Percentiles rank a stretch among this genome's conserved stretches.
Conservation (phyloP, 768 basidiomycete genomes). For the Boletales sp. region DNA sequence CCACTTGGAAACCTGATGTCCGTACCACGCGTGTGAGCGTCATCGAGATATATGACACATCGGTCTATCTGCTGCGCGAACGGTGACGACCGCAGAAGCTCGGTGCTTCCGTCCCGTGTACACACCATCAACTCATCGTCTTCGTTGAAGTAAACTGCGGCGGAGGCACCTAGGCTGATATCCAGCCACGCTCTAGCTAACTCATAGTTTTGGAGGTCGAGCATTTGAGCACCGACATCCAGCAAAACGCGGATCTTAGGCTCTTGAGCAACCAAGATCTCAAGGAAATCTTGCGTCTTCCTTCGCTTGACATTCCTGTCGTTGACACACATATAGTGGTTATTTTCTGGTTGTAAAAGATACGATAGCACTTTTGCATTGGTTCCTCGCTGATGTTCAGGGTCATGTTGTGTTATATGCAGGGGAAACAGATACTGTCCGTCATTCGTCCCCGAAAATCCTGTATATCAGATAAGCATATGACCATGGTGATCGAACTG, state of each 20-base stretch:
- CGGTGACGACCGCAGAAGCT: conserved; percentile 36
- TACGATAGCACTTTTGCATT: conserved; percentile 12
- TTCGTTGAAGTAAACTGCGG: conserved; percentile 23
- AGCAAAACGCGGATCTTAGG: conserved; percentile 41
- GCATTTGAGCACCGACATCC: conserved; percentile 53
- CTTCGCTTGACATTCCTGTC: neutral
- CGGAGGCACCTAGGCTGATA: conserved; percentile 6
- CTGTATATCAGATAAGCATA: conserved; percentile 14
- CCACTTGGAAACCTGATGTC: conserved; percentile 13
- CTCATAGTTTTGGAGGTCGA: conserved; percentile 42
- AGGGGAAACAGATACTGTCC: conserved; percentile 32
- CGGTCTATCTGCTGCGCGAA: neutral
- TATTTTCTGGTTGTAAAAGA: conserved; percentile 21
- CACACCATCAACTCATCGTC: conserved; percentile 22
- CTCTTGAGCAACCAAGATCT: conserved; percentile 27
- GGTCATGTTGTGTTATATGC: conserved; percentile 23
- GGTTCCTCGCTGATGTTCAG: conserved; percentile 11
- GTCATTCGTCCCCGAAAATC: conserved; percentile 38
- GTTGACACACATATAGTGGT: conserved; percentile 6
- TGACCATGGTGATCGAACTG: conserved; percentile 4
- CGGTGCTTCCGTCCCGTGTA: conserved; percentile 32
- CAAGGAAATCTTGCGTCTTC: conserved; percentile 25
- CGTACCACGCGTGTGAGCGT: conserved; percentile 18
- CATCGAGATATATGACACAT: conserved; percentile 12
- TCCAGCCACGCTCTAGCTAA: conserved; percentile 40